Evolutionary conservation across 192 early-diverging fungal genomes (phyloP).

Genomic region (Mortierella alpina): DNA sequence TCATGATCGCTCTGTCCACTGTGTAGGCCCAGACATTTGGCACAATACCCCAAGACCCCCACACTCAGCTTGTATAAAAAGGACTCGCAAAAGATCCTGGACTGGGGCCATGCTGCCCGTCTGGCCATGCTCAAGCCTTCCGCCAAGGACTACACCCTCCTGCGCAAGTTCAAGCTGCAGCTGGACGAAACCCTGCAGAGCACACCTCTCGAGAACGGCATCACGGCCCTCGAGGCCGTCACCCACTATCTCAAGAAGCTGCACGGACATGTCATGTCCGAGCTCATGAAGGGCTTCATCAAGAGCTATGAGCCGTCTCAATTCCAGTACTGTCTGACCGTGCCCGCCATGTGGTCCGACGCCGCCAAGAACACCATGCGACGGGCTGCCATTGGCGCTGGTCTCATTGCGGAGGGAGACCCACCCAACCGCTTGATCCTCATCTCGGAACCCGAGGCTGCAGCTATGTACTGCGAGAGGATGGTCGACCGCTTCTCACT

Average conservation of each 20-base stretch:
- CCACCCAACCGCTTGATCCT: slow-evolving; percentile 61
- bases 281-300: slow-evolving; percentile 53
- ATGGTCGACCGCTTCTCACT: slow-evolving; percentile 58
- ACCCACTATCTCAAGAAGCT: slow-evolving; percentile 54
- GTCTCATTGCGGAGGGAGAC: slow-evolving; percentile 57
- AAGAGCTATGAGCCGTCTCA: slow-evolving; percentile 43
- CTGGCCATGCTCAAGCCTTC: slow-evolving; percentile 47
- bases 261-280: slow-evolving; percentile 51
- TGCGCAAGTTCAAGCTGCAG: slow-evolving; percentile 55
- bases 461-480: slow-evolving; percentile 65
- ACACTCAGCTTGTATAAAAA: slow-evolving; percentile 54
- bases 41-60: slow-evolving; percentile 61
- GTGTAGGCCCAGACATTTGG: slow-evolving; percentile 43
- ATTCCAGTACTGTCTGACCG: slow-evolving; percentile 58
- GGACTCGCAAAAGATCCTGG: slow-evolving; percentile 47
- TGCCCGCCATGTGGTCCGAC: slow-evolving; percentile 68
- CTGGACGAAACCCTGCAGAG: slow-evolving; percentile 50
- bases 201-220: slow-evolving; percentile 49
- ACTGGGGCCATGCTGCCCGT: slow-evolving; percentile 60
- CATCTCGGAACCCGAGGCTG: slow-evolving; percentile 65
- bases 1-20: neutral
- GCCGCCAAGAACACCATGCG: slow-evolving; percentile 64
- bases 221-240: slow-evolving; percentile 46
- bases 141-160: slow-evolving; percentile 47
- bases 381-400: slow-evolving; percentile 61